phyloP scores from a whole-genome alignment of 352 stramenopile genomes.

The Globisporangium cystogenes region DNA sequence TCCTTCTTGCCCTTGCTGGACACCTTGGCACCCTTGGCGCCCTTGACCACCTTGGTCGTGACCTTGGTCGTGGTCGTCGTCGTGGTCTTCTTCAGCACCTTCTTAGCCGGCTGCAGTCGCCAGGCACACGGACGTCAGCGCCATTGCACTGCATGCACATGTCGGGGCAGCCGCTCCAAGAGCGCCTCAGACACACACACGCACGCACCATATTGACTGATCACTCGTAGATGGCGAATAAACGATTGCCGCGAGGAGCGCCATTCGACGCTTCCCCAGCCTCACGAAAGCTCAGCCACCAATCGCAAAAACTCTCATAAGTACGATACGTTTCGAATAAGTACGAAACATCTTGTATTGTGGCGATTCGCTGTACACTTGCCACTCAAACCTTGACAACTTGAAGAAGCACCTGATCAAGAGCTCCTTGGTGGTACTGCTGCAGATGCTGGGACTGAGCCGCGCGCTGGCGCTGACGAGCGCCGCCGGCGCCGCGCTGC shows the following conservation, averaged over 20 bases:
- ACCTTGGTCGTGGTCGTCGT: constrained; percentile 52
- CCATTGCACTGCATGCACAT: too few species aligned
- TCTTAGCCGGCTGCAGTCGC: constrained; percentile 73
- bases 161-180: too few species aligned
- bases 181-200: neutral
- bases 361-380: too few species aligned
- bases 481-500: constrained; percentile 5
- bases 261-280: neutral
- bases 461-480: constrained; percentile 4
- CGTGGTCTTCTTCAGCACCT: constrained; percentile 76
- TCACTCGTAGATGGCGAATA: constrained; percentile 83
- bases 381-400: neutral
- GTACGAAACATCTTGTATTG: neutral
- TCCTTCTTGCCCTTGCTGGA: constrained; percentile 79
- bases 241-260: constrained; percentile 26
- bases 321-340: neutral
- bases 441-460: neutral
- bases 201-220: constrained; percentile 45
- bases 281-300: neutral
- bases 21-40: constrained; percentile 57
- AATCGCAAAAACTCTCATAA: neutral
- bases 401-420: too few species aligned
- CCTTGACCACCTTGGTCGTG: constrained; percentile 57
- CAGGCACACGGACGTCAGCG: too few species aligned
- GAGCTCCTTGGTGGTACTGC: too few species aligned